Conservation (phyloP, 2,329 filamentous ascomycete genomes). For the Venturia oleaginea region DNA sequence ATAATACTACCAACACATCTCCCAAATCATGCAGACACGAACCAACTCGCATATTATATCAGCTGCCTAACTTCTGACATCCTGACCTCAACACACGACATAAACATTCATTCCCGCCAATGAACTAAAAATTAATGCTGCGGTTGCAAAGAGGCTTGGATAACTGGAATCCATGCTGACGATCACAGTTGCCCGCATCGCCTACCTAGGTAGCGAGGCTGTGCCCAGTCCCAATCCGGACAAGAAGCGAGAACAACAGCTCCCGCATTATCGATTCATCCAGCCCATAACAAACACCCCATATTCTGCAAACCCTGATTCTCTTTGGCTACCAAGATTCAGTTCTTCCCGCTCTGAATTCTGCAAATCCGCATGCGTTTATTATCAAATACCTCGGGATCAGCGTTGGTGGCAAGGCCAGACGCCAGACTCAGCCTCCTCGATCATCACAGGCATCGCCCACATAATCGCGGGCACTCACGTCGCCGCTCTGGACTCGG, state of each 20-base stretch:
- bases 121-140: not conserved
- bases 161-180: not conserved
- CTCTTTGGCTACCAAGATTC: not conserved
- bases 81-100: not conserved
- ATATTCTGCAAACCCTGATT: not conserved
- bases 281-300: not conserved
- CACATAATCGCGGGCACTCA: not conserved
- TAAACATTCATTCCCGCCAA: not conserved
- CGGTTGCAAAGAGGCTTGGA: not conserved
- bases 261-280: not conserved
- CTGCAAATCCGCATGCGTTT: not conserved
- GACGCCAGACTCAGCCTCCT: not conserved
- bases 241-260: not conserved
- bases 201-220: not conserved
- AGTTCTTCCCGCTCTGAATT: not conserved
- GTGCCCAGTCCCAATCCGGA: not conserved
- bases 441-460: not conserved
- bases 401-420: not conserved
- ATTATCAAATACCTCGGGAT: not conserved
- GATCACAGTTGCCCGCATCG: not conserved
- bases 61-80: not conserved
- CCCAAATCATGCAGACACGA: not conserved
- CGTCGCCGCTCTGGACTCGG: not conserved
- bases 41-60: not conserved
- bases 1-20: not conserved